phyloP scores from a whole-genome alignment of 2,329 filamentous ascomycete species.

The Aspergillus costaricaensis region DNA sequence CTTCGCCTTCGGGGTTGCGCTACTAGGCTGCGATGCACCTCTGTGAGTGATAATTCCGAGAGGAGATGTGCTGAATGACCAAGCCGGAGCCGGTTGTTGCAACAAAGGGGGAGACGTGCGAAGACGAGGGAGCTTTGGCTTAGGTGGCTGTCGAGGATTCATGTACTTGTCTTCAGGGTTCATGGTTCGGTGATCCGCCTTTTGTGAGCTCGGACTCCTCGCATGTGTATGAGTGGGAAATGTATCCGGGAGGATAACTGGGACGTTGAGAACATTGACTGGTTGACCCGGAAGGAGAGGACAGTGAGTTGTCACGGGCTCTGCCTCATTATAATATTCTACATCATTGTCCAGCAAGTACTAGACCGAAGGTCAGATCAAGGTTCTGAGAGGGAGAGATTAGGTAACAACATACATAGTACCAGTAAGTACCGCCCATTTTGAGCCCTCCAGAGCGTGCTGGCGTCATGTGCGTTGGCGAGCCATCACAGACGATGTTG shows the following conservation, averaged over 20 bases:
- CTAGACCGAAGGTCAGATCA: constrained; percentile 50
- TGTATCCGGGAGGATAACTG: constrained; percentile 61
- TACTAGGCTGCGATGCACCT: constrained; percentile 40
- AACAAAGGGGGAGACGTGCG: constrained; percentile 46
- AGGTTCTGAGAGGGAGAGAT: neutral
- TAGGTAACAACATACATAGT: constrained; percentile 69
- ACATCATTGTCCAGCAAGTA: constrained; percentile 79
- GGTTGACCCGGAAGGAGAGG: constrained; percentile 85
- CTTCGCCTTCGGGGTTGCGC: constrained; percentile 22
- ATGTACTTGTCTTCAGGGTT: constrained; percentile 75
- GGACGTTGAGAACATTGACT: constrained; percentile 82
- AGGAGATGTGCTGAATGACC: constrained; percentile 32
- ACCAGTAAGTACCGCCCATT: constrained; percentile 94
- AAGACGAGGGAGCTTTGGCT: constrained; percentile 49
- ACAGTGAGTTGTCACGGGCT: constrained; percentile 75
- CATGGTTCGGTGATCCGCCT: constrained; percentile 69
- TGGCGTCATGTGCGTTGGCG: constrained; percentile 52
- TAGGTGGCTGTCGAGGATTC: constrained; percentile 63
- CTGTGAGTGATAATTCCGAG: constrained; percentile 29
- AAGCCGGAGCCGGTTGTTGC: constrained; percentile 26
- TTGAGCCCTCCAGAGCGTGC: constrained; percentile 77
- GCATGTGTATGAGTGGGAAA: constrained; percentile 59
- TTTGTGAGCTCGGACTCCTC: constrained; percentile 63
- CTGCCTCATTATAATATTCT: constrained; percentile 72
- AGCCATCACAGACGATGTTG: constrained; percentile 80